Evolutionary conservation across 352 stramenopile genomes (phyloP), one percentile per base, ranked within the genome.

Genomic region (Globisporangium heterothallicum): DNA sequence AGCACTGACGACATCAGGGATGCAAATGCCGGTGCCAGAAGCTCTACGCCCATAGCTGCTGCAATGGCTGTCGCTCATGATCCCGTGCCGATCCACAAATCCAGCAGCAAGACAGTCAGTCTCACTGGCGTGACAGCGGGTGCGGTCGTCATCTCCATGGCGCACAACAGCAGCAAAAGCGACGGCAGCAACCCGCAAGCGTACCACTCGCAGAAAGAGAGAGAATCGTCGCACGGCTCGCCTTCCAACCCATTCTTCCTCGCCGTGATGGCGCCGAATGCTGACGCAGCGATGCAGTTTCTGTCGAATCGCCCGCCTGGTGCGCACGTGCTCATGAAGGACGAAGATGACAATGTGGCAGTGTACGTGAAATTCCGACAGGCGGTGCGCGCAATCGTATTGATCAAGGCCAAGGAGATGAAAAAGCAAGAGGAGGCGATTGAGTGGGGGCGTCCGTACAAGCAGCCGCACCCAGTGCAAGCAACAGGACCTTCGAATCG

Each of bases 361-460:
- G 61, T 84, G n/a, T 79, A 74, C 29, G 27, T 88, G 19, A 88
- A 88, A 34, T 86, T 88, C 40, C 64, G 62, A 4, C 62, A 66
- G 48, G 64, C 70, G 0, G 61, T 83, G 32, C 66, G 77, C 7
- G 55, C 50, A n/a, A 56, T 71, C 26, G 62, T 67, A 6, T 27
- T 88, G 4, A 41, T 86, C 25, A 82, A 74, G 18, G 53, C 52
- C 16, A 84, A 83, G 53, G 72, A 81, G 5, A 29, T 74, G 19
- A 78, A 70, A 57, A 59, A 68, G 19, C 70, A 72, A 27, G 53
- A 57, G 5, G 61, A 68, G 6, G n/a, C 59, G 12, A 63, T 83
- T 42, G 58, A 78, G 6, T 72, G 78, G 63, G 62, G 58, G 0
- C 44, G 32, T 18, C 62, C 60, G 12, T 54, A 52, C 14, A 29